Conservation (phyloP, 2,329 filamentous ascomycete species). For the Aspergillus alliaceus region DNA sequence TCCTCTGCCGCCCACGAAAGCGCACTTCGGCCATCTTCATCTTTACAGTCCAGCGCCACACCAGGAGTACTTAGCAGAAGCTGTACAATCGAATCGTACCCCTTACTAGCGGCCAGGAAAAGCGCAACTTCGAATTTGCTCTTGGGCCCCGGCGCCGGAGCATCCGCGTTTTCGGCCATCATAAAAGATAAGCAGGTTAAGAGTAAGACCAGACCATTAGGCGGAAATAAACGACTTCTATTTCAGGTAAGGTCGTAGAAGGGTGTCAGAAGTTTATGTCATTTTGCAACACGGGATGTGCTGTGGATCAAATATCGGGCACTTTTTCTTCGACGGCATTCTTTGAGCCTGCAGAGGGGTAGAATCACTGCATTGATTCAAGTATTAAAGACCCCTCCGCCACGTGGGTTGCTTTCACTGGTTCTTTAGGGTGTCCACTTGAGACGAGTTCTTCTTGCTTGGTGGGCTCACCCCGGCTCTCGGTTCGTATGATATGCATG, state of each 20-base stretch:
- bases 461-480: not conserved
- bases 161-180: not conserved
- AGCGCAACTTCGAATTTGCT: slow-evolving; percentile 25
- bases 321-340: not conserved
- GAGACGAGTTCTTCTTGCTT: not conserved
- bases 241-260: not conserved
- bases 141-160: not conserved
- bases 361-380: not conserved
- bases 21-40: slow-evolving; percentile 19
- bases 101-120: slow-evolving; percentile 23
- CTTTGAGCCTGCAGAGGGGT: not conserved
- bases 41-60: slow-evolving; percentile 21
- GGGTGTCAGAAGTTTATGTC: not conserved
- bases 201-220: not conserved
- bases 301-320: not conserved
- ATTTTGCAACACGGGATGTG: not conserved
- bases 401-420: not conserved
- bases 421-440: not conserved
- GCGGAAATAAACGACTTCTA: not conserved
- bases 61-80: slow-evolving; percentile 21
- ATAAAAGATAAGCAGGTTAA: not conserved
- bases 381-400: not conserved
- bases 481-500: not conserved
- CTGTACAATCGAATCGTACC: slow-evolving; percentile 25
- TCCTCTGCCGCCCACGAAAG: slow-evolving; percentile 24